phyloP scores from a whole-genome alignment of 2,329 filamentous ascomycete genomes.

The Pseudogymnoascus sp. region DNA sequence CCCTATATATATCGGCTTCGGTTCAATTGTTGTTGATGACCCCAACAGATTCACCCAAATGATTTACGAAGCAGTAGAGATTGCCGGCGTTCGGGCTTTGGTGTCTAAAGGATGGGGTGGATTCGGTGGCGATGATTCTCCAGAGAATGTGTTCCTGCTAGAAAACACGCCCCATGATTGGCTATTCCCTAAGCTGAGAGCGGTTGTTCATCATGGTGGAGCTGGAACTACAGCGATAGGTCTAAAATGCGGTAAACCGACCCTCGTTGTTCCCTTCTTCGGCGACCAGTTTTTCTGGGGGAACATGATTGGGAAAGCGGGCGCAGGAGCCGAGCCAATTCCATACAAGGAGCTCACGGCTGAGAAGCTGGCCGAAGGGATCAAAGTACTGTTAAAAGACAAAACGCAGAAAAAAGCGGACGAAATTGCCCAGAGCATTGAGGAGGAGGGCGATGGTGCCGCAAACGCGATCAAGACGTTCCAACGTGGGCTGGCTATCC shows the following conservation, averaged over 20 bases:
- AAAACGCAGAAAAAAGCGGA: conserved; percentile 51
- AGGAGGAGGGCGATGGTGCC: conserved; percentile 56
- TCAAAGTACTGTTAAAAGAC: conserved; percentile 57
- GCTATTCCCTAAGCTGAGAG: conserved; percentile 58
- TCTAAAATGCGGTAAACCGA: conserved; percentile 60
- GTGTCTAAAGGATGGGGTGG: conserved; percentile 69
- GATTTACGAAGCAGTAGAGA: conserved; percentile 59
- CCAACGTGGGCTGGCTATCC: conserved; percentile 50
- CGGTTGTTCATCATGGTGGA: conserved; percentile 63
- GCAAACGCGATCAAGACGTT: conserved; percentile 62
- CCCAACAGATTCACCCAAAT: conserved; percentile 57
- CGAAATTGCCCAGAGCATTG: conserved; percentile 54
- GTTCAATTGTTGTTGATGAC: conserved; percentile 65
- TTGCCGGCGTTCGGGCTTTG: conserved; percentile 58
- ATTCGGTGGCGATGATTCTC: conserved; percentile 48
- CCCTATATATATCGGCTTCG: conserved; percentile 66
- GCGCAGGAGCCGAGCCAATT: conserved; percentile 58
- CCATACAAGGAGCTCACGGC: conserved; percentile 60
- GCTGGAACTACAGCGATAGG: conserved; percentile 67
- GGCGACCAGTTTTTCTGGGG: conserved; percentile 76
- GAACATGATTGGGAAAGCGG: conserved; percentile 54
- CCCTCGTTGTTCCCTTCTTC: conserved; percentile 69
- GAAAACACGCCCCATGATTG: conserved; percentile 68
- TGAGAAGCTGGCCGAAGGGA: conserved; percentile 61
- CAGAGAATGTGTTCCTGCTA: conserved; percentile 60